Conservation (phyloP, 169 alveolate genomes). For the Cyclospora cayetanensis region DNA sequence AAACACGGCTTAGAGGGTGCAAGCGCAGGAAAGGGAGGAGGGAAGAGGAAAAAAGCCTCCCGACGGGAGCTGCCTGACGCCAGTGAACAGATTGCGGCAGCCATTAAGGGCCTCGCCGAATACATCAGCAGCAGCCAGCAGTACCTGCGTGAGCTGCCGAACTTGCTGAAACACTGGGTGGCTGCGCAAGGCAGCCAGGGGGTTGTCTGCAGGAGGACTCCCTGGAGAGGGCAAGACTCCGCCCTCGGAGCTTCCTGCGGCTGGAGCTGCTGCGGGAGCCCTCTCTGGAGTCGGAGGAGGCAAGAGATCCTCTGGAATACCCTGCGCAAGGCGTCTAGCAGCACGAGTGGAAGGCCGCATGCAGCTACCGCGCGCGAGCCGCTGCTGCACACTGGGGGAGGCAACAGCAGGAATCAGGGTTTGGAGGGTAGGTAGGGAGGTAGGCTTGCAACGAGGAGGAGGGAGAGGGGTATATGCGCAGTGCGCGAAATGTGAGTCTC, state of each 20-base stretch:
- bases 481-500: too few relatives aligned
- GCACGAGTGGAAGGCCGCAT: too few relatives aligned
- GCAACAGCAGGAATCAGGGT: too few relatives aligned
- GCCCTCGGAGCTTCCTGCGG: constrained; percentile 59
- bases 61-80: neutral
- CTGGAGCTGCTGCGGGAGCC: constrained; percentile 59
- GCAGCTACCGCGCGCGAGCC: too few relatives aligned
- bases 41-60: neutral
- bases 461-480: too few relatives aligned
- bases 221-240: neutral
- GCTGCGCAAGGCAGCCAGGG: constrained; percentile 76
- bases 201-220: constrained; percentile 15
- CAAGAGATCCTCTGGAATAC: neutral
- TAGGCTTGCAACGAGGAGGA: too few relatives aligned
- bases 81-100: neutral
- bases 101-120: neutral
- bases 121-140: neutral
- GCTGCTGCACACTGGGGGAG: too few relatives aligned
- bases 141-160: constrained; percentile 80
- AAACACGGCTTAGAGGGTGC: too few relatives aligned
- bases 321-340: too few relatives aligned
- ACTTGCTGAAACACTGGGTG: constrained; percentile 88
- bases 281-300: too few relatives aligned
- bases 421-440: too few relatives aligned
- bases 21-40: neutral